Evolutionary conservation across 768 basidiomycete species (phyloP), one percentile per base, ranked within the genome.

Genomic region (Amanita brunnescens): DNA sequence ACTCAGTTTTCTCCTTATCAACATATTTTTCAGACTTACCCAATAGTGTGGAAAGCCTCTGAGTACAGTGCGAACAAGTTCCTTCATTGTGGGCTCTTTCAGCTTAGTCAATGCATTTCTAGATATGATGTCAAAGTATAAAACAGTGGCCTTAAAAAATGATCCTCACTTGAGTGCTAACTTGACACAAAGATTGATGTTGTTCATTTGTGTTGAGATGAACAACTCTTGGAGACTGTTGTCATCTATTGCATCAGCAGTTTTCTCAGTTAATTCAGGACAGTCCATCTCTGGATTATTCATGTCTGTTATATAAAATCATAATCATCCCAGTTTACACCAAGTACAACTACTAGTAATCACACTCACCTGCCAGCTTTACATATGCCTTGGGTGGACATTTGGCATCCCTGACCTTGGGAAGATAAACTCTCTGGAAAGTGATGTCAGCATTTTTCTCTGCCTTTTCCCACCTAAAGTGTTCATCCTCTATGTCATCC

Each of bases 151-250:
- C 10, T 5, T 18, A 29, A 29, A 29, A 29, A 10, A 20, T 35
- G 13, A 8, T 37, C 12, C 47, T 12, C 34, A 55, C 46, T 26
- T 1, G 38, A 48, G 35, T 2, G 55, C 58, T 52, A 41, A 47
- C 4, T 44, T 30, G 8, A 61, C 48, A 32, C 55, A 59, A 8
- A 60, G 20, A 39, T 58, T 47, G 10, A 66, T 34, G 46, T 64
- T 63, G 47, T 54, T 62, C 46, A 57, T 51, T 40, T 64, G 62
- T 10, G 60, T 60, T 2, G 61, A 56, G 18, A 60, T 47, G 37
- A 65, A 57, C 1, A 65, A 33, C 21, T 55, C 37, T 46, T 55
- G 44, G 7, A 66, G 53, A 26, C 51, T 52, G 3, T 35, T 14
- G 30, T 53, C 20, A 51, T 60, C 49, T 21, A 65, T 47, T 2